These are phyloP conservation scores for Plasmodium vivax DNA, from an alignment of 169 alveolate species.

Conservation along the genomic window DNA sequence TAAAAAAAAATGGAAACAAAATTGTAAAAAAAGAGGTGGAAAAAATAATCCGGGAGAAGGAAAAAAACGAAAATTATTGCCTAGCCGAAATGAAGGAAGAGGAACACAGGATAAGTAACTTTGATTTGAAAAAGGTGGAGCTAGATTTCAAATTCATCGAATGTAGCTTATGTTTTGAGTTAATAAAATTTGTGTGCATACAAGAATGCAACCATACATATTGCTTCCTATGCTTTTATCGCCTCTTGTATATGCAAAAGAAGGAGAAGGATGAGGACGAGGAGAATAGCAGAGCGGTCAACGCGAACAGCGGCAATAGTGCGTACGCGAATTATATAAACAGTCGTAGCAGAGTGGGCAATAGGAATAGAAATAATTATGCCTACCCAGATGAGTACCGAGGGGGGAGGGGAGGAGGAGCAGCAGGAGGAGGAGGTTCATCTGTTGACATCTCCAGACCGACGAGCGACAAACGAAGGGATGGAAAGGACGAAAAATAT, in stretches of 20 bases:
- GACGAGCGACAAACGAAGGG: not conserved
- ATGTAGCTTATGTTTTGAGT: slow-evolving; percentile 71
- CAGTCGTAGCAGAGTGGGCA: not conserved
- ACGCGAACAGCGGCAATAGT: not conserved
- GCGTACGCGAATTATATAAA: not conserved
- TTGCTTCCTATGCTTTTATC: slow-evolving; percentile 73
- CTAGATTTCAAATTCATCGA: slow-evolving; percentile 67
- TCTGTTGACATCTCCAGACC: not conserved
- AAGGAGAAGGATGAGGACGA: slow-evolving; percentile 46
- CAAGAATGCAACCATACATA: slow-evolving; percentile 75
- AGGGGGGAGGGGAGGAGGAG: not conserved
- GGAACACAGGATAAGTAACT: slow-evolving; percentile 33
- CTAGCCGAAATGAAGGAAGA: slow-evolving; percentile 47
- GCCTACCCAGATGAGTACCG: not conserved
- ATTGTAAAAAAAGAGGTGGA: slow-evolving; percentile 68
- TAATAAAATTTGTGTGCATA: slow-evolving; percentile 63
- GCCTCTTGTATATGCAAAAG: slow-evolving; percentile 58
- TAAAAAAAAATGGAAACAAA: slow-evolving; percentile 72
- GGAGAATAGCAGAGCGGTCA: not conserved
- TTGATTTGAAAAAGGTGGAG: slow-evolving; percentile 66
- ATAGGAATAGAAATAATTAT: not conserved
- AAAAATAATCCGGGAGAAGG: slow-evolving; percentile 68
- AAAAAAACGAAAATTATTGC: slow-evolving; percentile 19
- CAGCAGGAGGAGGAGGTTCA: not conserved
- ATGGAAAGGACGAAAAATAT: slow-evolving; percentile 43